Evolutionary conservation across 257 asterid genomes (phyloP).

Genomic region (Capsicum chinense): DNA sequence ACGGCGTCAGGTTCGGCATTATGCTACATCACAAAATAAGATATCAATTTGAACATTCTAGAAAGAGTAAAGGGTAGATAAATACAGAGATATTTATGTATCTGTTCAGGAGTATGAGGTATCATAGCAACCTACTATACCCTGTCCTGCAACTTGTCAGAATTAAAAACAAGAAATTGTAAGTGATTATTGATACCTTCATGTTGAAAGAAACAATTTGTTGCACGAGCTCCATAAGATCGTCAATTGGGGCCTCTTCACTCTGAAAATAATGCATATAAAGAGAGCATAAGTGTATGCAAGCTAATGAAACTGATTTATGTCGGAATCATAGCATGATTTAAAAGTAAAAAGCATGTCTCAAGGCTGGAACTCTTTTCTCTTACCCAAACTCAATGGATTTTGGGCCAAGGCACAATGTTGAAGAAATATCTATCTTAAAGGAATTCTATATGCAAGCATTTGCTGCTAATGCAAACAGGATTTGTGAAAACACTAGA

Average conservation of each 20-base stretch:
- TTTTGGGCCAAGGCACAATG: background rate
- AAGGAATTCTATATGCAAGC: background rate
- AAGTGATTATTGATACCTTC: conserved; percentile 58
- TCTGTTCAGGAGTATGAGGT: background rate
- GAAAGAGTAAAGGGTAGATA: conserved; percentile 15
- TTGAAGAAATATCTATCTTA: background rate
- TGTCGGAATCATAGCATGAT: conserved; percentile 18
- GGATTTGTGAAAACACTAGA: background rate
- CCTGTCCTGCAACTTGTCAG: conserved; percentile 15
- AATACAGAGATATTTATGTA: conserved; percentile 13
- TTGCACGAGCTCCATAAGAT: conserved; percentile 81
- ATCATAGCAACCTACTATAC: conserved; percentile 19
- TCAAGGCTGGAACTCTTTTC: background rate
- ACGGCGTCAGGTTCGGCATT: conserved; percentile 72
- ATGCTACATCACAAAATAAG: conserved; percentile 60
- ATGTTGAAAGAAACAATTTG: conserved; percentile 90
- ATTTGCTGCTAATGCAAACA: conserved; percentile 9
- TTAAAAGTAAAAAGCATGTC: background rate
- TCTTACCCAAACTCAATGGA: background rate
- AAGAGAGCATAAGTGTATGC: background rate
- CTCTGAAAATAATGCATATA: conserved; percentile 22
- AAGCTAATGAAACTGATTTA: conserved; percentile 26
- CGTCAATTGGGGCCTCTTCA: conserved; percentile 67
- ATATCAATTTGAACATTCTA: conserved; percentile 3
- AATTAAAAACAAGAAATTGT: background rate